Conservation (phyloP, 2,329 filamentous ascomycete genomes). For the Alternaria alternata region DNA sequence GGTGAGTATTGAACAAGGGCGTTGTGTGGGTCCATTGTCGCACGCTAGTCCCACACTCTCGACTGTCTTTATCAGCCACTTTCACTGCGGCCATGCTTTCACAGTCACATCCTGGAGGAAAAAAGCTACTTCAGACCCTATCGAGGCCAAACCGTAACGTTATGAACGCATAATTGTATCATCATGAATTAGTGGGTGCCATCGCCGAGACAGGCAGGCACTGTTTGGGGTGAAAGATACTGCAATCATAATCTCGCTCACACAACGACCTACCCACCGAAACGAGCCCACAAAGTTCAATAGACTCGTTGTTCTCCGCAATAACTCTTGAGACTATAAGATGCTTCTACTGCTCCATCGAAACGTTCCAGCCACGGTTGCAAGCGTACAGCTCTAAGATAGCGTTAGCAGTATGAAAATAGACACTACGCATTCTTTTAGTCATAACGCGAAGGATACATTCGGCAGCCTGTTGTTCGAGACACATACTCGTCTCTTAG, state of each 20-base stretch:
- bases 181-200: not conserved
- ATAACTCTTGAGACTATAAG: not conserved
- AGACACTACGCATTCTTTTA: not conserved
- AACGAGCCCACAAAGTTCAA: not conserved
- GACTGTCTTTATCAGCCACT: not conserved
- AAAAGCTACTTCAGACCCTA: too few relatives aligned
- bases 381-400: not conserved
- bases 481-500: not conserved
- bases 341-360: not conserved
- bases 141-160: not conserved
- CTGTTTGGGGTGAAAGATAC: not conserved
- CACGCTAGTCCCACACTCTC: not conserved
- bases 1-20: constrained; percentile 3
- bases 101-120: not conserved
- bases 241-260: not conserved
- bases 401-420: constrained; percentile 1
- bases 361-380: not conserved
- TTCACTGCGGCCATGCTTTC: constrained; percentile 1
- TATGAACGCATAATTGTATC: not conserved
- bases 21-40: constrained; percentile 12
- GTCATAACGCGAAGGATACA: not conserved
- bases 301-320: not conserved
- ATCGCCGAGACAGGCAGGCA: not conserved
- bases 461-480: not conserved
- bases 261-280: not conserved